Conservation (phyloP, 352 stramenopile species). For the Proteromonas lacertae region DNA sequence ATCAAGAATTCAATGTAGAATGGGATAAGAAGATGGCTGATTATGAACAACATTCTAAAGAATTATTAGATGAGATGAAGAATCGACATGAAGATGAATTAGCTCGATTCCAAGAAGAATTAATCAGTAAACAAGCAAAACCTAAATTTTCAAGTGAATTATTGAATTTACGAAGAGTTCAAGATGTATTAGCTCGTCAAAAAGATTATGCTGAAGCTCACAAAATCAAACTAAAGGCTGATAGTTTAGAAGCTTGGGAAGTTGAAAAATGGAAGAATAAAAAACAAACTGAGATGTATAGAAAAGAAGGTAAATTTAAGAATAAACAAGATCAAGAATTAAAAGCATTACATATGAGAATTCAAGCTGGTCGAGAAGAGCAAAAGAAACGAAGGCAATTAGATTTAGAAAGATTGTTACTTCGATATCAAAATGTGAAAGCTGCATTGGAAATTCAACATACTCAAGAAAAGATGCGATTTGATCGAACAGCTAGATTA, state of each 20-base stretch:
- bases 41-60: constrained; percentile 54
- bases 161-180: constrained; percentile 53
- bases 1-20: constrained; percentile 75
- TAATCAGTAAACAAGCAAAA: constrained; percentile 36
- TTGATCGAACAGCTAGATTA: too few species aligned
- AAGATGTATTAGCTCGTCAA: constrained; percentile 50
- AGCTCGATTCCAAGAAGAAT: constrained; percentile 55
- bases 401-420: constrained; percentile 29
- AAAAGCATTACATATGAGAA: constrained; percentile 54
- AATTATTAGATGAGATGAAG: constrained; percentile 52
- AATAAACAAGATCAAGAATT: constrained; percentile 55
- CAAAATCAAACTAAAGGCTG: constrained; percentile 77
- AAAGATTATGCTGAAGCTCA: constrained; percentile 49
- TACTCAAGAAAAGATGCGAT: constrained; percentile 45
- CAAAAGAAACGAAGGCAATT: constrained; percentile 69
- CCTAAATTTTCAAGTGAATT: constrained; percentile 72
- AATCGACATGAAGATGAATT: constrained; percentile 31
- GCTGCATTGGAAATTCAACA: constrained; percentile 62
- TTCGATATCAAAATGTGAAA: constrained; percentile 70
- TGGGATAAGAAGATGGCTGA: constrained; percentile 80
- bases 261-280: constrained; percentile 63
- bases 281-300: constrained; percentile 68
- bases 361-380: constrained; percentile 59
- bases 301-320: constrained; percentile 69
- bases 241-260: constrained; percentile 64